Conservation (phyloP, 1,139 yeast species). For the Hansenula sp. region DNA sequence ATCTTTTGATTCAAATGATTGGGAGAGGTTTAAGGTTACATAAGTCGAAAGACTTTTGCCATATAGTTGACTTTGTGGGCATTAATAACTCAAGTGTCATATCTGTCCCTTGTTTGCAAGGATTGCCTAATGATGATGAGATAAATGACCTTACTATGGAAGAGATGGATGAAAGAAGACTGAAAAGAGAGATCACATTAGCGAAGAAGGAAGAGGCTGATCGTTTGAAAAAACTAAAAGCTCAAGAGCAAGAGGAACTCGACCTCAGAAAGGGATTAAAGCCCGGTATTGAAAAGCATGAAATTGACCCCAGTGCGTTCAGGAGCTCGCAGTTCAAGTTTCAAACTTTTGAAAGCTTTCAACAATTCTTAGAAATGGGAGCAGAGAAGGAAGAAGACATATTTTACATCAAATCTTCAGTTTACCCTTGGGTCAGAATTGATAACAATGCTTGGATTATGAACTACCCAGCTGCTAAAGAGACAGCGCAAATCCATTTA, state of each 20-base stretch:
- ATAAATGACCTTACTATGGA: slow-evolving; percentile 33
- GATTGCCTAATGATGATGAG: slow-evolving; percentile 34
- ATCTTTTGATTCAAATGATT: slow-evolving; percentile 78
- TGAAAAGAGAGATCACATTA: slow-evolving; percentile 7
- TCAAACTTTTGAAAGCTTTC: slow-evolving; percentile 26
- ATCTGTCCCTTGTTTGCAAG: slow-evolving; percentile 59
- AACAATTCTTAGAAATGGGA: slow-evolving; percentile 23
- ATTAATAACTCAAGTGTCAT: slow-evolving; percentile 54
- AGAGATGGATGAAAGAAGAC: slow-evolving; percentile 28
- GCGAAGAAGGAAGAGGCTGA: slow-evolving; percentile 2
- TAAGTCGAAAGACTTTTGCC: slow-evolving; percentile 61
- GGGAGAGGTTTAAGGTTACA: slow-evolving; percentile 82
- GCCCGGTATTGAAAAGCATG: slow-evolving; percentile 3
- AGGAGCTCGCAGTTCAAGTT: slow-evolving; percentile 24
- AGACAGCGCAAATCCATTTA: slow-evolving; percentile 8
- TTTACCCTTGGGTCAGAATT: slow-evolving; percentile 19
- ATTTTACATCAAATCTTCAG: slow-evolving; percentile 15
- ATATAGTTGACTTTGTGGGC: slow-evolving; percentile 74
- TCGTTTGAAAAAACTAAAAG: slow-evolving; percentile 1
- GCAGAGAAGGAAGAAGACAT: slow-evolving; percentile 6
- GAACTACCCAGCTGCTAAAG: slow-evolving; percentile 4
- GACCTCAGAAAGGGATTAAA: slow-evolving; percentile 8
- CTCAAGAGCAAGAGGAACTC: neutral
- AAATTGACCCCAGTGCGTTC: neutral
- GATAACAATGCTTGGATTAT: slow-evolving; percentile 14